These are phyloP conservation scores for Saturnispora mendoncae DNA, from an alignment of 805 yeast species.

Conservation along the genomic window DNA sequence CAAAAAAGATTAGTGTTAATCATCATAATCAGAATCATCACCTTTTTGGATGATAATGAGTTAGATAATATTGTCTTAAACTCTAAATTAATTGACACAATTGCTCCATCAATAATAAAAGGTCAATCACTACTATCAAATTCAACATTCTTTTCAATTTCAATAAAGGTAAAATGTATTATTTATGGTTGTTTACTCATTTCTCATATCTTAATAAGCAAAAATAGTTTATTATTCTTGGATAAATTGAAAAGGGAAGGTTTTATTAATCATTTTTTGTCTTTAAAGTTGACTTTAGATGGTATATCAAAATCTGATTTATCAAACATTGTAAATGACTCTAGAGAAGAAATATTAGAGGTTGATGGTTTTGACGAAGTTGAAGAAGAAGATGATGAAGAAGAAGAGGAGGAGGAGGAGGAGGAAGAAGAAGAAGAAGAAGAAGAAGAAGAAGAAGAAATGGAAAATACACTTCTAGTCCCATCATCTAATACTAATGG, in stretches of 20 bases:
- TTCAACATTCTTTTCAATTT: background rate
- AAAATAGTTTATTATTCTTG: slow-evolving; percentile 37
- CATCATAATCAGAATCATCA: slow-evolving; percentile 43
- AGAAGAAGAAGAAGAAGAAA: slow-evolving; percentile 19
- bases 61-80: slow-evolving; percentile 28
- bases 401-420: slow-evolving; percentile 17
- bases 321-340: background rate
- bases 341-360: slow-evolving; percentile 10
- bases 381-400: slow-evolving; percentile 18
- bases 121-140: slow-evolving; percentile 24
- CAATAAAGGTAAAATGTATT: slow-evolving; percentile 17
- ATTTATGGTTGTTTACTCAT: slow-evolving; percentile 46
- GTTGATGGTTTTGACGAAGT: slow-evolving; percentile 16
- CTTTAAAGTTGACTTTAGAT: slow-evolving; percentile 20
- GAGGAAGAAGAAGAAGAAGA: slow-evolving; percentile 22
- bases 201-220: slow-evolving; percentile 35
- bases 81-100: slow-evolving; percentile 36
- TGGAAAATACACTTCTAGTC: background rate
- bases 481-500: too few relatives aligned
- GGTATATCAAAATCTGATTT: slow-evolving; percentile 11
- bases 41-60: slow-evolving; percentile 30
- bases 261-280: slow-evolving; percentile 41
- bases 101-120: slow-evolving; percentile 57
- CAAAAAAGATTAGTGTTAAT: slow-evolving; percentile 50
- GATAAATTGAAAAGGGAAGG: slow-evolving; percentile 63